phyloP scores from a whole-genome alignment of 1,284 basidiomycete species.

The Cutaneotrichosporon cutaneum region DNA sequence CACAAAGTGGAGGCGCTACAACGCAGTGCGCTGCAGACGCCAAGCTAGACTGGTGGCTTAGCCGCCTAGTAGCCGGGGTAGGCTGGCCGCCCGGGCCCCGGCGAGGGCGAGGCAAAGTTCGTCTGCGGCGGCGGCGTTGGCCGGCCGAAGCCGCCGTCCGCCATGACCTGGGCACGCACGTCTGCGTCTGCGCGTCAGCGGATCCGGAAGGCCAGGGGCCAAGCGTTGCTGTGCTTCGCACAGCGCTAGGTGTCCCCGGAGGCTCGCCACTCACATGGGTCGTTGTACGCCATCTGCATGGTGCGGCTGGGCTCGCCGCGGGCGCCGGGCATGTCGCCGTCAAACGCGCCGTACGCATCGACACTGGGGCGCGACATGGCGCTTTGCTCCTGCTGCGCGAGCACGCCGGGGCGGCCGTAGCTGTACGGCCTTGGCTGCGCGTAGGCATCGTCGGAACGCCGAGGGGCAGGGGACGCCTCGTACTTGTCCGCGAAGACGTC shows the following conservation, averaged over 20 bases:
- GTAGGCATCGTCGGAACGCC: constrained; percentile 39
- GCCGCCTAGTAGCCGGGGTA: not conserved
- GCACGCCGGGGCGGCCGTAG: constrained; percentile 27
- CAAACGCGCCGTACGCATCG: constrained; percentile 84
- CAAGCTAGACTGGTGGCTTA: not conserved
- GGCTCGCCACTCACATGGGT: constrained; percentile 55
- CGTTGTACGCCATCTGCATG: constrained; percentile 59
- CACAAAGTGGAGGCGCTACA: not conserved
- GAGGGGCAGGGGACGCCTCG: constrained; percentile 25
- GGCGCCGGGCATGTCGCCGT: constrained; percentile 44
- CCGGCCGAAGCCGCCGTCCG: constrained; percentile 9
- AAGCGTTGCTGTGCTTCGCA: constrained; percentile 34
- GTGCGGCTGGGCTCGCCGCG: constrained; percentile 62
- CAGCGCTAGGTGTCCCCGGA: no score
- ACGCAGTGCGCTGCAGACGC: not conserved
- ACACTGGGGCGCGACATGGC: constrained; percentile 62
- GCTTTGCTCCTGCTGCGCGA: constrained; percentile 40
- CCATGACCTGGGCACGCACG: constrained; percentile 36
- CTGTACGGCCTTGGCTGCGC: constrained; percentile 28
- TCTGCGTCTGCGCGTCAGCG: constrained; percentile 35
- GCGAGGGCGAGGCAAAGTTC: not conserved
- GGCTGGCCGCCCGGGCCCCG: not conserved
- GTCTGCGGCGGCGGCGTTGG: constrained; percentile 24
- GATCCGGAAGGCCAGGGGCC: not conserved
- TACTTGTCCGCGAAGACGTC: constrained; percentile 38